Conservation (phyloP, 2,329 filamentous ascomycete genomes). For the Fusarium mundagurra region DNA sequence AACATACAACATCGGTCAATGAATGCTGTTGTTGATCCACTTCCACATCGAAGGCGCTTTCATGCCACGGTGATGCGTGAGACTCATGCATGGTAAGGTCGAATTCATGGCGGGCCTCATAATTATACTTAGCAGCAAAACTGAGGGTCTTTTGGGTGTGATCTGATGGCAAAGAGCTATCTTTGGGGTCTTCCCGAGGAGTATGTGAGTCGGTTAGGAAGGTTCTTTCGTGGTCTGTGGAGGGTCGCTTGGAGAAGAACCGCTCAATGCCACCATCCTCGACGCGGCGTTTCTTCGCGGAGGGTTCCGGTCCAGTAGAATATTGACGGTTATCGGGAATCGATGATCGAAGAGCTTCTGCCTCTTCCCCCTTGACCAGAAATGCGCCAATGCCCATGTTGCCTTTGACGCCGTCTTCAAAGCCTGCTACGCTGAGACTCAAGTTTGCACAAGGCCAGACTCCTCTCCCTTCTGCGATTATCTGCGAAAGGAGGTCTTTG, state of each 20-base stretch:
- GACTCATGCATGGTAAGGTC: slow-evolving; percentile 13
- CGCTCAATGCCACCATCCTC: slow-evolving; percentile 64
- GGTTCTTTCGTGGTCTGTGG: slow-evolving; percentile 42
- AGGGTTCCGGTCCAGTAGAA: slow-evolving; percentile 35
- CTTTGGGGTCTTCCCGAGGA: neutral
- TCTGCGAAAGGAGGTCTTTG: slow-evolving; percentile 79
- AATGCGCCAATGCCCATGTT: slow-evolving; percentile 90
- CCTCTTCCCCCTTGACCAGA: slow-evolving; percentile 79
- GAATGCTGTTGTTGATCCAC: slow-evolving; percentile 42
- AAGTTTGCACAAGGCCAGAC: slow-evolving; percentile 95
- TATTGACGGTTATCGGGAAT: slow-evolving; percentile 32
- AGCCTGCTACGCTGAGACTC: slow-evolving; percentile 87
- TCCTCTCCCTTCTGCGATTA: slow-evolving; percentile 74
- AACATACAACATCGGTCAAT: slow-evolving; percentile 61
- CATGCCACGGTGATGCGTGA: slow-evolving; percentile 14
- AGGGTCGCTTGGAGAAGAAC: slow-evolving; percentile 62
- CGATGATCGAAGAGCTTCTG: slow-evolving; percentile 51
- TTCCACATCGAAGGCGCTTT: slow-evolving; percentile 29
- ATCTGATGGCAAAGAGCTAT: slow-evolving; percentile 2
- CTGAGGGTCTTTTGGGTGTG: slow-evolving; percentile 15
- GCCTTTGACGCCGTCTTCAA: slow-evolving; percentile 85
- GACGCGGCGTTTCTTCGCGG: slow-evolving; percentile 47
- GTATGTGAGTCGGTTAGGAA: slow-evolving; percentile 30
- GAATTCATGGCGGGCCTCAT: slow-evolving; percentile 32
- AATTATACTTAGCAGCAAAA: slow-evolving; percentile 5